Conservation (phyloP, 2,329 filamentous ascomycete species). For the Erysiphe pulchra region DNA sequence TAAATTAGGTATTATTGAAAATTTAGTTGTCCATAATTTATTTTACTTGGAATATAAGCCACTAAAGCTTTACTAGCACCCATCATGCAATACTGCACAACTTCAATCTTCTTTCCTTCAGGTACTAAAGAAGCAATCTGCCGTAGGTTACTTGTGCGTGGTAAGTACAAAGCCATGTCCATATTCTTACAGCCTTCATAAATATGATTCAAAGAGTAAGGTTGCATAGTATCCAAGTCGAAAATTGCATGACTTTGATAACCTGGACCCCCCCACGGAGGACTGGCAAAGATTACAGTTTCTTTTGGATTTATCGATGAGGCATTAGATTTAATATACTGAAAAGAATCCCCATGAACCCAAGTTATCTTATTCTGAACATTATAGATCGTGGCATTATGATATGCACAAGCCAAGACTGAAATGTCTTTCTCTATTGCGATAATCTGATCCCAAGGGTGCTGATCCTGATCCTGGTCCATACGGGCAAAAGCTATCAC, state of each 20-base stretch:
- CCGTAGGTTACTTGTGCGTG: slow-evolving; percentile 57
- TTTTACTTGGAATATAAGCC: slow-evolving; percentile 25
- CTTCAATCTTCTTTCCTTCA: slow-evolving; percentile 32
- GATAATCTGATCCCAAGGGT: slow-evolving; percentile 51
- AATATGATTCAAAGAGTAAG: slow-evolving; percentile 45
- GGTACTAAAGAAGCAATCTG: slow-evolving; percentile 40
- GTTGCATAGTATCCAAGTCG: slow-evolving; percentile 64
- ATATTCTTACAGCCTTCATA: slow-evolving; percentile 32
- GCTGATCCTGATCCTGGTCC: slow-evolving; percentile 16
- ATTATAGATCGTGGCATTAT: slow-evolving; percentile 72
- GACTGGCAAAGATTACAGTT: slow-evolving; percentile 39
- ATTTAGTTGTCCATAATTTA: too few species aligned
- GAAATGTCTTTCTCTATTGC: slow-evolving; percentile 65
- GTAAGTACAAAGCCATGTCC: slow-evolving; percentile 53
- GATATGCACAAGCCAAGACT: slow-evolving; percentile 68
- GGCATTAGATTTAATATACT: slow-evolving; percentile 7
- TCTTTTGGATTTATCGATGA: slow-evolving; percentile 6
- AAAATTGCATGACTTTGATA: slow-evolving; percentile 48
- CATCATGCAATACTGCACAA: slow-evolving; percentile 77
- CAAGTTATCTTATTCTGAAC: slow-evolving; percentile 58
- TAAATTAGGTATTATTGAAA: too few species aligned
- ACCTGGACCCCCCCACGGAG: slow-evolving; percentile 46
- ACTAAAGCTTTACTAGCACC: slow-evolving; percentile 66
- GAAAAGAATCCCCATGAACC: slow-evolving; percentile 68
- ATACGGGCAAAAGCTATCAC: slow-evolving; percentile 79